Evolutionary conservation across 352 stramenopile genomes (phyloP).

Genomic region (Phytophthora quininea): DNA sequence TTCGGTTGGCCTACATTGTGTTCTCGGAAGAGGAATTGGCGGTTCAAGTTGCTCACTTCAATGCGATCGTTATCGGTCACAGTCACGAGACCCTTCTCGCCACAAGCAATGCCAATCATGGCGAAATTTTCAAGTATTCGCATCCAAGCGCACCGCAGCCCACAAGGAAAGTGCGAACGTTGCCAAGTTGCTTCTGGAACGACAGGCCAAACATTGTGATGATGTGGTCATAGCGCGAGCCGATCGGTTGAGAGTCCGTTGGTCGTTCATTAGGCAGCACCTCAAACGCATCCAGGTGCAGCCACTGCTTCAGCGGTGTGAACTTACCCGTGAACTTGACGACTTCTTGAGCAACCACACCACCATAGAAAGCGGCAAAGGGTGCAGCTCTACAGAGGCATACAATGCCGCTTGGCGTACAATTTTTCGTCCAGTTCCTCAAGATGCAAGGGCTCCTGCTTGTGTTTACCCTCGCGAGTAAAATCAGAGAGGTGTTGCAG

Average conservation of each 20-base stretch:
- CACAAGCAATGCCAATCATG: constrained; percentile 80
- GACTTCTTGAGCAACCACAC: constrained; percentile 85
- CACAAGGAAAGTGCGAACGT: constrained; percentile 83
- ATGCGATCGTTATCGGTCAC: constrained; percentile 90
- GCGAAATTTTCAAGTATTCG: constrained; percentile 91
- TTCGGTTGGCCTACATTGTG: constrained; percentile 88
- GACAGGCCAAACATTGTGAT: constrained; percentile 74
- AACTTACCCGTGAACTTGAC: constrained; percentile 91
- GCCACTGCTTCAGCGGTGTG: constrained; percentile 83
- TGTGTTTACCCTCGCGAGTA: constrained; percentile 44
- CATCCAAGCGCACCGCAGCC: constrained; percentile 83
- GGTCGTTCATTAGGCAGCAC: constrained; percentile 71
- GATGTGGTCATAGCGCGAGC: constrained; percentile 82
- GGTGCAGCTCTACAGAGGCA: constrained; percentile 75
- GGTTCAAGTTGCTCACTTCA: constrained; percentile 89
- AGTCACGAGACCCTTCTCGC: constrained; percentile 78
- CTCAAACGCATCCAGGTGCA: constrained; percentile 86
- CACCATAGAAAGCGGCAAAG: constrained; percentile 84
- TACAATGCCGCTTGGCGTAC: constrained; percentile 64
- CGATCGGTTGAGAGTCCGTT: constrained; percentile 55
- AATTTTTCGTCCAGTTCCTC: constrained; percentile 78
- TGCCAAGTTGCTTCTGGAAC: constrained; percentile 69
- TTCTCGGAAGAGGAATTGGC: constrained; percentile 86
- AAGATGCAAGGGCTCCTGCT: constrained; percentile 60
- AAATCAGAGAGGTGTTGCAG: constrained; percentile 73